phyloP scores from a whole-genome alignment of 306 rosid species.

The Macrotyloma uniflorum region DNA sequence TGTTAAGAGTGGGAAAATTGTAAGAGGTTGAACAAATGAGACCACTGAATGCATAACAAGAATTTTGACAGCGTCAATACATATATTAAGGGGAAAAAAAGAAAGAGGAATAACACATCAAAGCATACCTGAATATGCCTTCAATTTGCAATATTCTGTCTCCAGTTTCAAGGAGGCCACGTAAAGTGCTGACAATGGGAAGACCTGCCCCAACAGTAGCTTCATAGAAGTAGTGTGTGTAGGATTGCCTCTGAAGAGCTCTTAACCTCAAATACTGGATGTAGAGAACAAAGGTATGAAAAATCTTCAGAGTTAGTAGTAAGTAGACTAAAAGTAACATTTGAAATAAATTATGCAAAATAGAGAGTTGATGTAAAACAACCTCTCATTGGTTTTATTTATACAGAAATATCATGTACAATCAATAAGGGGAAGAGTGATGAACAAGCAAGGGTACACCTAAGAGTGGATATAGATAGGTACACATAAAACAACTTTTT shows the following conservation, averaged over 20 bases:
- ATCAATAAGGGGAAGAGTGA: too few relatives aligned
- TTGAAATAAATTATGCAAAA: too few relatives aligned
- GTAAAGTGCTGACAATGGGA: constrained; percentile 89
- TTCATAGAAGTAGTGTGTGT: constrained; percentile 96
- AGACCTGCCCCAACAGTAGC: constrained; percentile 99
- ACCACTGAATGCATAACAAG: constrained; percentile 13
- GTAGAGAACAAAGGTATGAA: constrained; percentile 27
- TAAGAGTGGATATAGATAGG: too few relatives aligned
- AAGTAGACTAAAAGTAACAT: too few relatives aligned
- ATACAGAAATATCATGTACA: too few relatives aligned
- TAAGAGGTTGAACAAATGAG: not conserved
- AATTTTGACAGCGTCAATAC: constrained; percentile 47
- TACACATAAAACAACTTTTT: too few relatives aligned
- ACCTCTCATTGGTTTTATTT: too few relatives aligned
- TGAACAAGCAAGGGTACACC: too few relatives aligned
- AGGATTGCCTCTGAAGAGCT: constrained; percentile 97
- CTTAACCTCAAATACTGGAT: constrained; percentile 86
- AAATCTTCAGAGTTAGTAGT: constrained; percentile 16
- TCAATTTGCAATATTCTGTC: constrained; percentile 94
- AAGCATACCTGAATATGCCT: constrained; percentile 87
- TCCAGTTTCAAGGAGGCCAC: constrained; percentile 97
- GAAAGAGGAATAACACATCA: constrained; percentile 13
- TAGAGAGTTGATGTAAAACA: too few relatives aligned
- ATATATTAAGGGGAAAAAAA: constrained; percentile 26
- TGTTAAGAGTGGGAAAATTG: constrained; percentile 5